phyloP scores from a whole-genome alignment of 352 stramenopile species.

The Globisporangium apiculatum region DNA sequence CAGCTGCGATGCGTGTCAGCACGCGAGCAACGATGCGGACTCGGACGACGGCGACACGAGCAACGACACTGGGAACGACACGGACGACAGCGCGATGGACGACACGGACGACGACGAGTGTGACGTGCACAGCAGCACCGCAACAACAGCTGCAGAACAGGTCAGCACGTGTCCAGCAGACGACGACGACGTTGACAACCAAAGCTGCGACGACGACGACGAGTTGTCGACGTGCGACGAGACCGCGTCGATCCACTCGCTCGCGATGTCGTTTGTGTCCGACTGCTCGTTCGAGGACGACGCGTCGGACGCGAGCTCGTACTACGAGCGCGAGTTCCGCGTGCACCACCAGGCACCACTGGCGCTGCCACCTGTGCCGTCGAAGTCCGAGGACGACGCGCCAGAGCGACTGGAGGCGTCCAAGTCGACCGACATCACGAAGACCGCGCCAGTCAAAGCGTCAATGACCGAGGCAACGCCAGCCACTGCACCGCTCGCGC shows the following conservation, averaged over 20 bases:
- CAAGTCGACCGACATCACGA: background rate
- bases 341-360: background rate
- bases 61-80: background rate
- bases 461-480: background rate
- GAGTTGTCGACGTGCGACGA: conserved; percentile 12
- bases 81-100: background rate
- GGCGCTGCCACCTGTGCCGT: background rate
- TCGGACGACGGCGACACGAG: background rate
- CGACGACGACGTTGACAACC: background rate
- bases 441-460: background rate
- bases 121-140: background rate
- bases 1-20: no score
- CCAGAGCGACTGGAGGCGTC: no score
- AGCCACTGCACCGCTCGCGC: background rate
- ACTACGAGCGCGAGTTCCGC: conserved; percentile 12
- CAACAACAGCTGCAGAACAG: background rate
- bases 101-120: background rate
- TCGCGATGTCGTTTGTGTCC: conserved; percentile 12
- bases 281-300: conserved; percentile 12
- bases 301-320: conserved; percentile 5
- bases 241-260: conserved; percentile 13
- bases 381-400: no score
- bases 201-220: background rate
- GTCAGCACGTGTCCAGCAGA: background rate
- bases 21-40: background rate